A percentile compares a stretch with the other conserved stretches of the same genome.
Evolutionary conservation across 2,329 filamentous ascomycete genomes (phyloP).

Genomic region (Colletotrichum sp.): DNA sequence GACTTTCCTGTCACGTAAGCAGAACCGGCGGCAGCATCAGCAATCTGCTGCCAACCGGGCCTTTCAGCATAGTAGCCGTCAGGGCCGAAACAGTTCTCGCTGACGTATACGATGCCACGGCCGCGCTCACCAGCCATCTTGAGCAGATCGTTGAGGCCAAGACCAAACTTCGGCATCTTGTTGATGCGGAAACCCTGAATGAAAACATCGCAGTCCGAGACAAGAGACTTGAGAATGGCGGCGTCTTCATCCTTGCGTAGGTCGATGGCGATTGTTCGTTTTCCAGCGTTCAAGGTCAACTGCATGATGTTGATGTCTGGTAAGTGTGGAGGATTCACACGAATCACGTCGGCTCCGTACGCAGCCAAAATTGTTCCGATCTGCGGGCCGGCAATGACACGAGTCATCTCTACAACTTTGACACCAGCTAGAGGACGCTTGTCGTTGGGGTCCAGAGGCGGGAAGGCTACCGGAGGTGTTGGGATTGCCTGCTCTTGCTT

Average conservation of each 20-base stretch:
- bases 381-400: constrained; percentile 52
- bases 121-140: constrained; percentile 33
- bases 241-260: constrained; percentile 46
- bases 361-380: constrained; percentile 47
- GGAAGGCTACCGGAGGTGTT: constrained; percentile 36
- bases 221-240: constrained; percentile 41
- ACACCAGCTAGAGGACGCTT: constrained; percentile 46
- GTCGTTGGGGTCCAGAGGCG: constrained; percentile 30
- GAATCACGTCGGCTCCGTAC: constrained; percentile 50
- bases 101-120: constrained; percentile 11
- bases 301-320: constrained; percentile 45
- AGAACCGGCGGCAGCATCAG: constrained; percentile 32
- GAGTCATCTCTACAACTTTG: constrained; percentile 54
- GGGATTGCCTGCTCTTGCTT: constrained; percentile 35
- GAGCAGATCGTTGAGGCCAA: constrained; percentile 43
- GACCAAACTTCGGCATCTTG: constrained; percentile 44
- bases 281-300: constrained; percentile 49
- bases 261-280: constrained; percentile 51
- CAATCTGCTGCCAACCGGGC: constrained; percentile 15
- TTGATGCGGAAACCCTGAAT: constrained; percentile 57
- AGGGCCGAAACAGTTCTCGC: constrained; percentile 14
- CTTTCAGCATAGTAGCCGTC: constrained; percentile 14
- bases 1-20: constrained; percentile 35
- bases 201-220: constrained; percentile 56
- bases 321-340: constrained; percentile 45